Conservation (phyloP, 257 asterid genomes). For the Penstemon barbatus region DNA sequence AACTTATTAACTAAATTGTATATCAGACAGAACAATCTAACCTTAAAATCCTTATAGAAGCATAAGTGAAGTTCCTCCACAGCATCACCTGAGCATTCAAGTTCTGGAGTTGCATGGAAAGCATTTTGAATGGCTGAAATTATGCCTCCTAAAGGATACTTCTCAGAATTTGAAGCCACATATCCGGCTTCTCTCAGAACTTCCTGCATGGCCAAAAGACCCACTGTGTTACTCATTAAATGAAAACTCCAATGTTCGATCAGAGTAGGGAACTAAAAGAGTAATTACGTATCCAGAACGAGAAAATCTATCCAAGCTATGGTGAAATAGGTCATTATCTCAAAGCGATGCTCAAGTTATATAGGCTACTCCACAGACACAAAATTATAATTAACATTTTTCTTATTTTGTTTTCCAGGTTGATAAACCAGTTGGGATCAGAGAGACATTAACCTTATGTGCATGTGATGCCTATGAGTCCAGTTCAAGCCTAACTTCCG, state of each 20-base stretch:
- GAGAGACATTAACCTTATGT: slow-evolving; percentile 2
- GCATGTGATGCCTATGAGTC: neutral
- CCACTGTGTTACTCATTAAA: neutral
- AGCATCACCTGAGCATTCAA: slow-evolving; percentile 70
- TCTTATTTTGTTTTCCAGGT: neutral
- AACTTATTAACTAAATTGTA: neutral
- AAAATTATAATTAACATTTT: neutral
- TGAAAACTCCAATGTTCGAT: slow-evolving; percentile 1
- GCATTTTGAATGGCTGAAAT: slow-evolving; percentile 80
- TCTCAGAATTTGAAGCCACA: slow-evolving; percentile 82
- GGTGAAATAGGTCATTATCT: slow-evolving; percentile 3
- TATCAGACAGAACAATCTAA: slow-evolving; percentile 29
- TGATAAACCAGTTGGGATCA: neutral
- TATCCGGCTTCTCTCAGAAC: slow-evolving; percentile 75
- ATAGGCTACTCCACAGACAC: slow-evolving; percentile 16
- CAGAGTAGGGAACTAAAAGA: slow-evolving; percentile 4
- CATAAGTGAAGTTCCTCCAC: slow-evolving; percentile 77
- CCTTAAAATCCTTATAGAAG: slow-evolving; percentile 87
- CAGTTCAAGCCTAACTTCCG: neutral
- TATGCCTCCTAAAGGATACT: slow-evolving; percentile 82
- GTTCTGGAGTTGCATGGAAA: slow-evolving; percentile 73
- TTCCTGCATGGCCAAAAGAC: slow-evolving; percentile 48
- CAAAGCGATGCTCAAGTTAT: neutral
- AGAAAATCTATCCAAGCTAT: slow-evolving; percentile 3
- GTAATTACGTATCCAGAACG: slow-evolving; percentile 9